Evolutionary conservation across 2,329 filamentous ascomycete species (phyloP).

Genomic region (Pyrenophora tritici-repentis): DNA sequence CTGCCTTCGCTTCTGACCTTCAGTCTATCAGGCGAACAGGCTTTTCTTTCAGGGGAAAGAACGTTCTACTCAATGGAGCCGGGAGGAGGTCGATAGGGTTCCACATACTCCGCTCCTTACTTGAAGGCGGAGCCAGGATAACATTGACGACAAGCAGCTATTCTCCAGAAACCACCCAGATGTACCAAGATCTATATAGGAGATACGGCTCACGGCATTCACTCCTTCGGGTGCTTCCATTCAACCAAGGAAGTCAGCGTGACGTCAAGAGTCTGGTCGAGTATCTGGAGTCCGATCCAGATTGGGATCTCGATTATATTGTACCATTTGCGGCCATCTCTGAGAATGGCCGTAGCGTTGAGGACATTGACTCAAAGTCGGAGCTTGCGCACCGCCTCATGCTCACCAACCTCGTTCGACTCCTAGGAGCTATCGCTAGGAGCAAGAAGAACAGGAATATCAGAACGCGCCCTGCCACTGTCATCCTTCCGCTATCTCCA

Average conservation of each 20-base stretch:
- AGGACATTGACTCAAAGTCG: conserved; percentile 94
- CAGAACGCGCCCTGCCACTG: conserved; percentile 94
- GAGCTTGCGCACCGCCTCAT: conserved; percentile 98
- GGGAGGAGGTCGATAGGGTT: conserved; percentile 97
- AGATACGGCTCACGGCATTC: conserved; percentile 91
- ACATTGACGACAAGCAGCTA: conserved; percentile 95
- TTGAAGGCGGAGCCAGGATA: conserved; percentile 95
- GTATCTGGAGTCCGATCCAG: conserved; percentile 97
- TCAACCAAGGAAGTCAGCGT: conserved; percentile 98
- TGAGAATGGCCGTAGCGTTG: conserved; percentile 96
- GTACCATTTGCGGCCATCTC: conserved; percentile 97
- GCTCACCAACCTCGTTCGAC: conserved; percentile 93
- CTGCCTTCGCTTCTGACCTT: conserved; percentile 52
- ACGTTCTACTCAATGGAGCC: conserved; percentile 97
- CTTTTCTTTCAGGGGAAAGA: conserved; percentile 91
- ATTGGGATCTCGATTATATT: conserved; percentile 97
- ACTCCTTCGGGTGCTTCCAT: conserved; percentile 95
- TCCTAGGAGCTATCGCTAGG: conserved; percentile 86
- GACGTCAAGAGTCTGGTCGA: conserved; percentile 92
- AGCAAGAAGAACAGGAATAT: conserved; percentile 88
- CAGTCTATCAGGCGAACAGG: conserved; percentile 51
- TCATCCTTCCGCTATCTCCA: conserved; percentile 91
- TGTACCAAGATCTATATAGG: conserved; percentile 98
- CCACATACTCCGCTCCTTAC: conserved; percentile 91
- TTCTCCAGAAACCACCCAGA: conserved; percentile 98